phyloP scores from a whole-genome alignment of 768 basidiomycete species.

The Rubroboletus pulcherrimus region DNA sequence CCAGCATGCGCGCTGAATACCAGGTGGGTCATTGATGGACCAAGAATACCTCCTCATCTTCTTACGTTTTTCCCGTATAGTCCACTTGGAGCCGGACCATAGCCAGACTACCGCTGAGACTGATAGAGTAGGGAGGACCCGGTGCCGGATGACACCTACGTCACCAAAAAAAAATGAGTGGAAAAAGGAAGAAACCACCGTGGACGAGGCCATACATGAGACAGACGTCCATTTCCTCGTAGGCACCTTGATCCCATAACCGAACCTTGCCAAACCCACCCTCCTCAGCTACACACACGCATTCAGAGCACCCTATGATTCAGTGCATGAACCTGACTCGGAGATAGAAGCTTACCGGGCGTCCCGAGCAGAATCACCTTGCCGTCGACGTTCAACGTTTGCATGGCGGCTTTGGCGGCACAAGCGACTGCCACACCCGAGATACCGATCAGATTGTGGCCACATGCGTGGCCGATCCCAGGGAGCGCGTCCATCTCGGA shows the following conservation, averaged over 20 bases:
- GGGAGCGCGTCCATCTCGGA: slow-evolving; percentile 70
- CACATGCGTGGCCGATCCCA: slow-evolving; percentile 69
- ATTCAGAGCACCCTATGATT: neutral
- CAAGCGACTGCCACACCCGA: slow-evolving; percentile 68
- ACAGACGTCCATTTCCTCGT: slow-evolving; percentile 73
- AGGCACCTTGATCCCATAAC: slow-evolving; percentile 68
- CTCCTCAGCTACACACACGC: slow-evolving; percentile 59
- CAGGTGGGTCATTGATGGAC: neutral
- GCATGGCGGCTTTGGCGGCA: slow-evolving; percentile 61
- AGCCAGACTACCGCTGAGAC: slow-evolving; percentile 62
- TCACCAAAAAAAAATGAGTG: neutral
- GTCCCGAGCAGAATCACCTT: slow-evolving; percentile 74
- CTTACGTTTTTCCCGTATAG: slow-evolving; percentile 71
- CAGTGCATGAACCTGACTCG: neutral
- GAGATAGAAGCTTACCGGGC: slow-evolving; percentile 47
- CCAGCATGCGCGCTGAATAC: slow-evolving; percentile 68
- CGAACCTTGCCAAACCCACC: slow-evolving; percentile 69
- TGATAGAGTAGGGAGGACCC: slow-evolving; percentile 66
- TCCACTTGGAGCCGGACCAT: slow-evolving; percentile 57
- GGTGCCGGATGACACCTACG: slow-evolving; percentile 79
- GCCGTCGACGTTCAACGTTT: slow-evolving; percentile 59
- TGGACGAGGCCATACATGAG: slow-evolving; percentile 53
- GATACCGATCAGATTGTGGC: slow-evolving; percentile 81
- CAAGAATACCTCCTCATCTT: neutral
- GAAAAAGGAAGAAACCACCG: neutral